phyloP scores from a whole-genome alignment of 805 yeast species.

The Schwanniomyces pseudopolymorphus region DNA sequence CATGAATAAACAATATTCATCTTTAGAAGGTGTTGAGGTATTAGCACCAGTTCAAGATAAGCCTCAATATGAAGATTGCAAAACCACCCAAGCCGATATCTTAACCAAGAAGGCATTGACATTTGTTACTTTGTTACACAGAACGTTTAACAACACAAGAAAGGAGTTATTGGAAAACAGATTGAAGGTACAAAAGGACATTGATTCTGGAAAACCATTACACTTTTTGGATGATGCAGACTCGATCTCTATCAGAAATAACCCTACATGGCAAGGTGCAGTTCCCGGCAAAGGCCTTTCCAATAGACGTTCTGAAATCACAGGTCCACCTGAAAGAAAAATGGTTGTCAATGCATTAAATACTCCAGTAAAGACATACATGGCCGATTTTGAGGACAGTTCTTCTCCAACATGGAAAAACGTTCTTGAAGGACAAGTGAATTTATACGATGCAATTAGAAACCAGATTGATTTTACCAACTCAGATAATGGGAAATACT shows the following conservation, averaged over 20 bases:
- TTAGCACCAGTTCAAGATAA: slow-evolving; percentile 11
- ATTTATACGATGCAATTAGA: slow-evolving; percentile 20
- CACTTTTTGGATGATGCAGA: slow-evolving; percentile 13
- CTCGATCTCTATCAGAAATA: slow-evolving; percentile 7
- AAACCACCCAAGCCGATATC: slow-evolving; percentile 19
- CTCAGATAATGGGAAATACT: slow-evolving; percentile 30
- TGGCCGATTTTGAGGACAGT: slow-evolving; percentile 22
- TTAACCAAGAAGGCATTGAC: slow-evolving; percentile 16
- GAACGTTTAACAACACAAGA: slow-evolving; percentile 16
- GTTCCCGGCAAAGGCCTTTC: slow-evolving; percentile 16
- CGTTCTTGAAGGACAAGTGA: slow-evolving; percentile 19
- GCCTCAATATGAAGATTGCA: slow-evolving; percentile 11
- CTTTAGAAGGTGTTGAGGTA: slow-evolving; percentile 10
- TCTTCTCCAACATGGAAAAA: slow-evolving; percentile 19
- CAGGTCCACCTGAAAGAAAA: slow-evolving; percentile 23
- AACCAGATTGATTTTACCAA: slow-evolving; percentile 15
- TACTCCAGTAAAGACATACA: slow-evolving; percentile 19
- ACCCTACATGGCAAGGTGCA: slow-evolving; percentile 18
- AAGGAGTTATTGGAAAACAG: slow-evolving; percentile 14
- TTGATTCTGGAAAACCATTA: slow-evolving; percentile 13
- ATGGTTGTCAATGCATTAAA: slow-evolving; percentile 22
- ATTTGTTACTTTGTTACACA: slow-evolving; percentile 18
- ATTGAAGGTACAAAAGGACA: slow-evolving; percentile 11
- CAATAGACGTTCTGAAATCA: slow-evolving; percentile 20
- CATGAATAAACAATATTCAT: slow-evolving; percentile 1